These are phyloP conservation scores for Paecilomyces variotii DNA, from an alignment of 2,329 filamentous ascomycete species.

Conservation along the genomic window DNA sequence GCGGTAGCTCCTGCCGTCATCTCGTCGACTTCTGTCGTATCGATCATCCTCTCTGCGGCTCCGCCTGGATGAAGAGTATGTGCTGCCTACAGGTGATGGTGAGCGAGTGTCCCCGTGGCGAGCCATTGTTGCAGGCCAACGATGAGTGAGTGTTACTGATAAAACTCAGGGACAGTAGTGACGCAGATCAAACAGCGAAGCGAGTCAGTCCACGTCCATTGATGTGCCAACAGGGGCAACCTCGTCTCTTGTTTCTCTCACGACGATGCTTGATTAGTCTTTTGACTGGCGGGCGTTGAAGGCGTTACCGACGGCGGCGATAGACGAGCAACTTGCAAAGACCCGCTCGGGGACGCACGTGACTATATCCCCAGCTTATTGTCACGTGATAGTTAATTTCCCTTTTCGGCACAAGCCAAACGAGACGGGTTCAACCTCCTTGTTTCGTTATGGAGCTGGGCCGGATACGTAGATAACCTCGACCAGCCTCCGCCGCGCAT, in stretches of 20 bases:
- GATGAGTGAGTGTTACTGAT: constrained; percentile 42
- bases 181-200: constrained; percentile 11
- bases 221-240: constrained; percentile 1
- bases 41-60: constrained; percentile 47
- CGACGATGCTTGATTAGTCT: neutral
- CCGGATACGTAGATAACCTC: neutral
- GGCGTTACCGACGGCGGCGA: neutral
- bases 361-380: neutral
- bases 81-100: constrained; percentile 90
- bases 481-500: neutral
- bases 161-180: constrained; percentile 15
- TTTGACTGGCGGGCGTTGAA: neutral
- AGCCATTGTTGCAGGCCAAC: constrained; percentile 51
- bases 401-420: constrained; percentile 4
- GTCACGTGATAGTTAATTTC: constrained; percentile 3
- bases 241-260: neutral
- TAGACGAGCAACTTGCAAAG: neutral
- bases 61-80: constrained; percentile 63
- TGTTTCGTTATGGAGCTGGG: neutral
- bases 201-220: constrained; percentile 18
- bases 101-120: constrained; percentile 62
- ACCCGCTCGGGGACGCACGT: neutral
- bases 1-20: constrained; percentile 41
- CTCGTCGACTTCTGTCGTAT: constrained; percentile 44
- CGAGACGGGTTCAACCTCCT: constrained; percentile 3